Base-by-base conservation (phyloP, 306 rosid species). In the Hylodesmum podocarpum region DNA sequence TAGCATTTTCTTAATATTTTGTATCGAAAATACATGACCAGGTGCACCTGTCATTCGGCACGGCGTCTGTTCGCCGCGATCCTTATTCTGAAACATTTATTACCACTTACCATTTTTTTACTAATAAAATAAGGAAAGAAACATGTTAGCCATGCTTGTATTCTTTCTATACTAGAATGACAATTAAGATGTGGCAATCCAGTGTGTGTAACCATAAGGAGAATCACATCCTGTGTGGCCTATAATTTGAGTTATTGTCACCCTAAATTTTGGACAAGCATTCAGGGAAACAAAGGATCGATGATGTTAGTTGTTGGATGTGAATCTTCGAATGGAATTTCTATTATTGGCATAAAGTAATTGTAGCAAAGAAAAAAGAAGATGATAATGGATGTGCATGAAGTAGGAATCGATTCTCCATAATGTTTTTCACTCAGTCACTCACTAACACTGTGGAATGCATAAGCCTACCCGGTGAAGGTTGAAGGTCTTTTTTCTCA, bases 311-410 rank as follows among this genome's bases (percentile, higher is more conserved):
- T 54, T 37, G 57, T 54, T 78, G 84, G 79, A 80, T 74, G 41
- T 89, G 93, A 86, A 89, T 85, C 85, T 92, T 76, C 71, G 89
- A 87, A 91, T 90, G 85, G 89, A 66, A 88, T 90, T 86, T 92
- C 84, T 80, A 87, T 92, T 86, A 92, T 92, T 86, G 88, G 69
- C 78, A 34, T 77, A 72, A 82, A 86, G 82, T 66, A 72, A 75
- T 58, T 61, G 51, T 77, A 81, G 55, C 76, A 79, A 46, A 40
- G 44, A 54, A 51, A 81, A 33, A 57, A 78, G 85, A 81, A 68
- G 57, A 76, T 82, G 36, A 69, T 25, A 66, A 76, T 77, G 85
- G 83, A 86, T 75, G 87, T 78, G 80, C 84, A 86, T 81, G 68
- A 72, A 31, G 21, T 40, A 47, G 69, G 94, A 83, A 88, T 82